A percentile compares a stretch with the other conserved stretches of the same genome.
phyloP scores from a whole-genome alignment of 2,329 filamentous ascomycete species.

The Elsinoe batatas region DNA sequence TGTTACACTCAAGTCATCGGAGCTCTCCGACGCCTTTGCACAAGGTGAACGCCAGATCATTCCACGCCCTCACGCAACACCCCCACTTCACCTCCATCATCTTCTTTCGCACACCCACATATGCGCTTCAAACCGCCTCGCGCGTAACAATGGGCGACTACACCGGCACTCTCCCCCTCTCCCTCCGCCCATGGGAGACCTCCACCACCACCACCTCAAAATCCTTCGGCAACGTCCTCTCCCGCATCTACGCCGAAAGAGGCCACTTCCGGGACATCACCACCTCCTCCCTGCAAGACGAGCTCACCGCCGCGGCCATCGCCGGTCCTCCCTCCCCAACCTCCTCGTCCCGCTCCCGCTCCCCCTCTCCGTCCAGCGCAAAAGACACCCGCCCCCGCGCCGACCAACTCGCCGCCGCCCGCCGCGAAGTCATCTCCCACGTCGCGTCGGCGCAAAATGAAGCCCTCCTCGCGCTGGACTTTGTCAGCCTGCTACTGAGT shows the following conservation, averaged over 20 bases:
- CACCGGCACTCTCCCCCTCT: constrained; percentile 15
- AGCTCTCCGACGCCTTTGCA: constrained; percentile 5
- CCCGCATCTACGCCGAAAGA: constrained; percentile 66
- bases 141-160: constrained; percentile 10
- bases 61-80: background rate
- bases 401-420: constrained; percentile 32
- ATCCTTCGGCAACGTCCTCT: constrained; percentile 63
- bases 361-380: constrained; percentile 18
- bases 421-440: constrained; percentile 33
- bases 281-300: constrained; percentile 59
- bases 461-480: constrained; percentile 64
- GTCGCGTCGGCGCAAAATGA: constrained; percentile 46
- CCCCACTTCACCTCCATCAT: background rate
- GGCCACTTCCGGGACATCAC: constrained; percentile 75
- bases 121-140: background rate
- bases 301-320: constrained; percentile 46
- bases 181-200: constrained; percentile 50
- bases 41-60: background rate
- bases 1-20: background rate
- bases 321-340: constrained; percentile 27
- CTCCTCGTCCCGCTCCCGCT: constrained; percentile 41
- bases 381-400: constrained; percentile 23
- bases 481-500: constrained; percentile 73
- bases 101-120: background rate
- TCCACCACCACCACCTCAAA: constrained; percentile 45